phyloP scores from a whole-genome alignment of 2,329 filamentous ascomycete genomes.

The Trichoderma breve region DNA sequence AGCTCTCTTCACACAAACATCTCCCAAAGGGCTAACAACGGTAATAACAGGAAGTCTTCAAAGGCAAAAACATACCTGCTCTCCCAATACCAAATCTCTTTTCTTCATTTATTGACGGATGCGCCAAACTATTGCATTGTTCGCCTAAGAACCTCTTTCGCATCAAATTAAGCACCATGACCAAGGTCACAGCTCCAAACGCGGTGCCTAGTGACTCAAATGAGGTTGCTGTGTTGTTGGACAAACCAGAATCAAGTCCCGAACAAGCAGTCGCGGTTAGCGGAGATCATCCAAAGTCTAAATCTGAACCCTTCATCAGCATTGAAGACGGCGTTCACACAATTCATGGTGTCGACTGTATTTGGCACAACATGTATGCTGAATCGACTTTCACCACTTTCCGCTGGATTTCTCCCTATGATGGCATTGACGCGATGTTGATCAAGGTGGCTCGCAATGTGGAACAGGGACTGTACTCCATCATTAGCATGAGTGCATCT shows the following conservation, averaged over 20 bases:
- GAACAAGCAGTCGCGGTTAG: neutral
- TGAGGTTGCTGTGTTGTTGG: neutral
- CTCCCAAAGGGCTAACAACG: neutral
- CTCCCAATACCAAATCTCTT: neutral
- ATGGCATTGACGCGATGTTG: conserved; percentile 5
- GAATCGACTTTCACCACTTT: conserved; percentile 5
- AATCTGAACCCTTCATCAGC: neutral
- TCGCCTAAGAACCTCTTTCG: rapidly evolving
- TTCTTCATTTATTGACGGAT: no score
- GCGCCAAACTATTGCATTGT: neutral
- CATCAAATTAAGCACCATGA: neutral
- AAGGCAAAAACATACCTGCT: neutral
- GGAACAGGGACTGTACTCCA: conserved; percentile 18
- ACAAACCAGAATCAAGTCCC: neutral
- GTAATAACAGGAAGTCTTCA: neutral
- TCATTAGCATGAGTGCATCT: conserved; percentile 7
- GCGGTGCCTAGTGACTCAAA: neutral
- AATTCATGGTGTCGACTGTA: conserved; percentile 17
- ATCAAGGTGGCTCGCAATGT: conserved; percentile 11
- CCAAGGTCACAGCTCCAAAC: neutral
- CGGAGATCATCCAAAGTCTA: neutral
- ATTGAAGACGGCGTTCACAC: neutral
- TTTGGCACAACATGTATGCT: conserved; percentile 17
- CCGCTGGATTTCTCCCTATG: conserved; percentile 5
- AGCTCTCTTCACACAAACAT: neutral